phyloP scores from a whole-genome alignment of 768 basidiomycete genomes.

The Albatrellus ellisii region DNA sequence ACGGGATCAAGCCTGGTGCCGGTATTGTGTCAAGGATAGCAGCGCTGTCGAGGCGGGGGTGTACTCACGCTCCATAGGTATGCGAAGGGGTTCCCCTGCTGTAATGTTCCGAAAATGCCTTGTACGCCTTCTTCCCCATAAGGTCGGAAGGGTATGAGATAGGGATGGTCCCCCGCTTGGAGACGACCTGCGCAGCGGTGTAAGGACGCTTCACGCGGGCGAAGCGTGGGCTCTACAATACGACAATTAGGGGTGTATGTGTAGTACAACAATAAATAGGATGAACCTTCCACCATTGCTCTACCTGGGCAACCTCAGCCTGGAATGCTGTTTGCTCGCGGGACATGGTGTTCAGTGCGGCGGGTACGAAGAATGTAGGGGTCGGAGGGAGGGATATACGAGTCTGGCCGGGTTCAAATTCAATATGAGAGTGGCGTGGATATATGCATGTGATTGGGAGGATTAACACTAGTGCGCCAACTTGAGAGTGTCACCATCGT shows the following conservation, averaged over 20 bases:
- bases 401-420: slow-evolving; percentile 12
- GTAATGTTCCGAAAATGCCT: slow-evolving; percentile 61
- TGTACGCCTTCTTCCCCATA: slow-evolving; percentile 80
- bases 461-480: too few relatives aligned
- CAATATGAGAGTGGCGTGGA: background rate
- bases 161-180: slow-evolving; percentile 81
- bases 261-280: background rate
- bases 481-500: too few relatives aligned
- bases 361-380: slow-evolving; percentile 1
- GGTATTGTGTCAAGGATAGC: background rate
- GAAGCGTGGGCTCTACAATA: slow-evolving; percentile 71
- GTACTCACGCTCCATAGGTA: slow-evolving; percentile 97
- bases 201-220: slow-evolving; percentile 82
- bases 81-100: slow-evolving; percentile 73
- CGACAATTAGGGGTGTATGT: background rate
- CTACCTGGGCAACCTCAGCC: slow-evolving; percentile 72
- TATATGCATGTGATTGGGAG: too few relatives aligned
- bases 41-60: background rate
- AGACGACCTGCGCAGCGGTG: slow-evolving; percentile 84
- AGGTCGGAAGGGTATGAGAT: slow-evolving; percentile 80
- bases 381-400: slow-evolving; percentile 8
- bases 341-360: slow-evolving; percentile 31
- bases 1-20: slow-evolving; percentile 86
- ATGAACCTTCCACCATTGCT: slow-evolving; percentile 84
- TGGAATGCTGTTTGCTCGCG: slow-evolving; percentile 56